Evolutionary conservation across 257 asterid genomes (phyloP).

Genomic region (Solanum dulcamara): DNA sequence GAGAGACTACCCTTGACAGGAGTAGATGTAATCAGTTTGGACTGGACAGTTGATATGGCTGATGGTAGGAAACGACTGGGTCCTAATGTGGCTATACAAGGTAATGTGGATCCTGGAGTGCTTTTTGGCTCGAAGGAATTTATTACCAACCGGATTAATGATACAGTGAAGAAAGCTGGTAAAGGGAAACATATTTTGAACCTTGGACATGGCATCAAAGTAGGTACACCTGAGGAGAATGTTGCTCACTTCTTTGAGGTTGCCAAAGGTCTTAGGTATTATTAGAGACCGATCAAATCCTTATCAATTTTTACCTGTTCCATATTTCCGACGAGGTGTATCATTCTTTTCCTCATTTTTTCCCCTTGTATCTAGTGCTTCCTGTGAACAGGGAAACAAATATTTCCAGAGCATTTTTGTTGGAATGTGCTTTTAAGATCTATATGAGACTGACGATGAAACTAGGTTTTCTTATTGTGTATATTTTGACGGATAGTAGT

Average conservation of each 20-base stretch:
- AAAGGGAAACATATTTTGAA: constrained; percentile 85
- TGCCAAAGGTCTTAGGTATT: constrained; percentile 81
- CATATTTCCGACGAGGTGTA: constrained; percentile 4
- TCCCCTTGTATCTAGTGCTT: background rate
- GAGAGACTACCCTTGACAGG: constrained; percentile 93
- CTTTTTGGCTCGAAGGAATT: constrained; percentile 94
- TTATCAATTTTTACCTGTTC: background rate
- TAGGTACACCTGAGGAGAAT: constrained; percentile 97
- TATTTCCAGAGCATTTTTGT: background rate
- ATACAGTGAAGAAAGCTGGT: constrained; percentile 87
- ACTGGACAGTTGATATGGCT: constrained; percentile 98
- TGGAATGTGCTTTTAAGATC: background rate
- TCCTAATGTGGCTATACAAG: constrained; percentile 76
- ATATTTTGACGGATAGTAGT: background rate
- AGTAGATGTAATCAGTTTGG: constrained; percentile 90
- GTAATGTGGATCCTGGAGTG: constrained; percentile 93
- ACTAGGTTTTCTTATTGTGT: background rate
- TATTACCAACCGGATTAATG: constrained; percentile 71
- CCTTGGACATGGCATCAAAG: constrained; percentile 94
- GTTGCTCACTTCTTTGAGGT: constrained; percentile 98
- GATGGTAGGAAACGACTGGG: constrained; percentile 88
- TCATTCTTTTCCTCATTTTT: background rate
- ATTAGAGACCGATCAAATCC: constrained; percentile 12
- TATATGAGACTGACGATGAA: background rate
- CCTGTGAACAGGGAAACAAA: background rate